Evolutionary conservation across 2,329 filamentous ascomycete genomes (phyloP).

Genomic region (Arachnopeziza araneosa): DNA sequence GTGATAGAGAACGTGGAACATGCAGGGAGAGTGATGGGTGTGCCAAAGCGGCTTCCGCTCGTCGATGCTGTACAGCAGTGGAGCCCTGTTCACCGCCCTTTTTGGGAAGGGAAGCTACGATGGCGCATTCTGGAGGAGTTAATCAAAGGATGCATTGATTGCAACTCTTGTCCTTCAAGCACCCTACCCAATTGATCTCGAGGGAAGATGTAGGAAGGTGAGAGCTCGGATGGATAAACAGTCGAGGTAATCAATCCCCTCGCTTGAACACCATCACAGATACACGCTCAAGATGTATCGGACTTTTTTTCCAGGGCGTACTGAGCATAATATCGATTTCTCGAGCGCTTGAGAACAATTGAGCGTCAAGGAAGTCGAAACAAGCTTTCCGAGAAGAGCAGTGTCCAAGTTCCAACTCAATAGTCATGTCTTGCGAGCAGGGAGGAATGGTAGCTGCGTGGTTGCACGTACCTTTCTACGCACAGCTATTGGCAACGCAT

Average conservation of each 20-base stretch:
- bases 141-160: neutral
- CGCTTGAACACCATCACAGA: neutral
- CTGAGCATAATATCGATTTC: neutral
- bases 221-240: neutral
- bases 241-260: neutral
- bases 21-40: neutral
- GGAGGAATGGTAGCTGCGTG: neutral
- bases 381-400: neutral
- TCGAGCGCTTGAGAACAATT: neutral
- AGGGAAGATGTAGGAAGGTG: neutral
- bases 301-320: neutral
- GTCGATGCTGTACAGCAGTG: neutral
- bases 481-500: conserved; percentile 44
- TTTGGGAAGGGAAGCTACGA: neutral
- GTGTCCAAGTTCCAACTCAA: neutral
- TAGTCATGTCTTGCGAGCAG: neutral
- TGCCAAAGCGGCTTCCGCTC: neutral
- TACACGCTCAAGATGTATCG: neutral
- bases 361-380: neutral
- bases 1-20: neutral
- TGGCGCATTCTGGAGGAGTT: neutral
- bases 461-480: conserved; percentile 43
- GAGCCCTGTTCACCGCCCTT: neutral
- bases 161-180: neutral
- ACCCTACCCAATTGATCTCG: neutral